These are phyloP conservation scores for Trichoderma erinaceum DNA, from an alignment of 495 filamentous ascomycete species.

Conservation along the genomic window DNA sequence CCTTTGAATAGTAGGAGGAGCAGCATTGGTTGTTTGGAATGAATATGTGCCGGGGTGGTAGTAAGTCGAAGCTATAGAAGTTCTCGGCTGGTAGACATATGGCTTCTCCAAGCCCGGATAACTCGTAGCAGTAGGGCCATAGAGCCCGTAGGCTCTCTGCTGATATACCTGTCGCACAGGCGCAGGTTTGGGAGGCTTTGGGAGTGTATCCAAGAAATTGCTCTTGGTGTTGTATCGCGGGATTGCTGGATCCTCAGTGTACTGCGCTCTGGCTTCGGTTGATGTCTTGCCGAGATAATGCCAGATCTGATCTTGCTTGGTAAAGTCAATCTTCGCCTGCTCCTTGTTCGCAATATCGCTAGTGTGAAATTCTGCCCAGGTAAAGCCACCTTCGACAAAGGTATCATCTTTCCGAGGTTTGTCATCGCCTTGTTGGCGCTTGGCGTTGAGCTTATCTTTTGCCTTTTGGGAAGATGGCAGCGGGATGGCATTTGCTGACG, in stretches of 20 bases:
- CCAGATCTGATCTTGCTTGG: slow-evolving; percentile 71
- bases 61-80: neutral
- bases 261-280: slow-evolving; percentile 88
- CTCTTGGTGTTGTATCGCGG: slow-evolving; percentile 49
- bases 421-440: slow-evolving; percentile 48
- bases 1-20: neutral
- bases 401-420: slow-evolving; percentile 60
- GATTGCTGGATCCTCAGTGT: slow-evolving; percentile 71
- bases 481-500: slow-evolving; percentile 51
- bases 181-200: slow-evolving; percentile 37
- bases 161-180: slow-evolving; percentile 15
- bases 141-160: slow-evolving; percentile 9
- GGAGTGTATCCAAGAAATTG: slow-evolving; percentile 58
- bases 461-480: slow-evolving; percentile 50
- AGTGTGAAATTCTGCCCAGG: slow-evolving; percentile 79
- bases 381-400: slow-evolving; percentile 55
- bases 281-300: slow-evolving; percentile 81
- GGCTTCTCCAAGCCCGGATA: neutral
- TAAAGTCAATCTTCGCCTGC: slow-evolving; percentile 57
- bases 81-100: slow-evolving; percentile 13
- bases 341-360: slow-evolving; percentile 36
- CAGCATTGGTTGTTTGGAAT: neutral
- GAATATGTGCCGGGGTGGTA: slow-evolving; percentile 15
- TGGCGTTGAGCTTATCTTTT: slow-evolving; percentile 52
- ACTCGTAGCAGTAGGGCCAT: neutral